A percentile compares a stretch with the other conserved stretches of the same genome.
These are phyloP conservation scores for Penicillium malachiteum DNA, from an alignment of 495 filamentous ascomycete genomes.

Conservation along the genomic window DNA sequence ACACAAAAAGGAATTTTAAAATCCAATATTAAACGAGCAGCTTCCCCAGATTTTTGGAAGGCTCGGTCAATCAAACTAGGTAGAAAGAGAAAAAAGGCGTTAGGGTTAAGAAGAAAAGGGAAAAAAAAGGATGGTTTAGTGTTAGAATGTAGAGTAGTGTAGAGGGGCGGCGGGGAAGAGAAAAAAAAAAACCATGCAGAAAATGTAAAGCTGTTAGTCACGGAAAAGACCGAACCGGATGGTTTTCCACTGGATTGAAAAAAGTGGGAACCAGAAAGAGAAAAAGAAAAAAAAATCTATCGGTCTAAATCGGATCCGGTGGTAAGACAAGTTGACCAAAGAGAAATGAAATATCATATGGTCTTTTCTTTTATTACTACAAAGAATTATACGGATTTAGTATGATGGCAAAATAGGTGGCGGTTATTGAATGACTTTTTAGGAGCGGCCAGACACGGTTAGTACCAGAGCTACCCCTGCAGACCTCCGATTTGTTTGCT, in stretches of 20 bases:
- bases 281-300: constrained; percentile 4
- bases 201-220: constrained; percentile 47
- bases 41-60: constrained; percentile 40
- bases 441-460: constrained; percentile 9
- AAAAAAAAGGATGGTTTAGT: constrained; percentile 5
- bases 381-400: too few relatives aligned
- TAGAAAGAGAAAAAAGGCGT: neutral
- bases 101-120: constrained; percentile 16
- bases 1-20: constrained; percentile 18
- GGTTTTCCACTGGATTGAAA: constrained; percentile 17
- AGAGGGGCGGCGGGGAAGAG: constrained; percentile 28
- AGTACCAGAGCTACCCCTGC: constrained; percentile 29
- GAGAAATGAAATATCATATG: too few relatives aligned
- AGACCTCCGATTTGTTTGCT: constrained; percentile 19
- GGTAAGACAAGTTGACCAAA: too few relatives aligned
- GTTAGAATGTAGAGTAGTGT: neutral
- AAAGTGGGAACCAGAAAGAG: constrained; percentile 4
- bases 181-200: constrained; percentile 6
- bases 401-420: constrained; percentile 9
- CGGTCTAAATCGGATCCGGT: neutral
- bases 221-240: constrained; percentile 36
- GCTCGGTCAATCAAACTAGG: constrained; percentile 19
- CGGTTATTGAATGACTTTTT: constrained; percentile 8
- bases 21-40: constrained; percentile 24
- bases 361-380: too few relatives aligned